Conservation (phyloP, 1,139 yeast genomes). For the Scheffersomyces cryptocercus region DNA sequence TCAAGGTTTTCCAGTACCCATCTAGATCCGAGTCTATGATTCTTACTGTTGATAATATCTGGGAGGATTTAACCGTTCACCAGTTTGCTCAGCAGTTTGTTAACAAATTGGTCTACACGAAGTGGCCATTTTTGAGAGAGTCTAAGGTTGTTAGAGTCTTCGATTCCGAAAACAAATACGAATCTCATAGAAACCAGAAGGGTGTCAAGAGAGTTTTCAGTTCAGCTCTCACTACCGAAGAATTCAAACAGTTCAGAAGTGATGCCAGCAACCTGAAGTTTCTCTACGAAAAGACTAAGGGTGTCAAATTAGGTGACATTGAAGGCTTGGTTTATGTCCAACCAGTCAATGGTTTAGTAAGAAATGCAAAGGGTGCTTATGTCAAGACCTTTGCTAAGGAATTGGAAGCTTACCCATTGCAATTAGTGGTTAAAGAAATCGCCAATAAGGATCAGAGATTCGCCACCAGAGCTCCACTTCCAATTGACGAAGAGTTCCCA, state of each 20-base stretch:
- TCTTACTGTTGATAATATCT: constrained; percentile 56
- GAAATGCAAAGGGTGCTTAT: constrained; percentile 73
- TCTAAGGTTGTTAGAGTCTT: constrained; percentile 67
- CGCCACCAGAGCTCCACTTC: constrained; percentile 70
- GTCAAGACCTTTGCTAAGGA: constrained; percentile 63
- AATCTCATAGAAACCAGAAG: constrained; percentile 29
- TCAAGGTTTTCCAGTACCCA: constrained; percentile 81
- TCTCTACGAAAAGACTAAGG: constrained; percentile 50
- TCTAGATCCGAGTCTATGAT: constrained; percentile 82
- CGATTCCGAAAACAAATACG: constrained; percentile 56
- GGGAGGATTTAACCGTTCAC: constrained; percentile 47
- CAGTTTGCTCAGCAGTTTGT: constrained; percentile 63
- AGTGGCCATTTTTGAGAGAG: constrained; percentile 90
- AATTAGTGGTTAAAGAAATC: constrained; percentile 76
- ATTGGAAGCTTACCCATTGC: constrained; percentile 67
- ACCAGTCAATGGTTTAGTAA: constrained; percentile 76
- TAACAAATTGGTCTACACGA: constrained; percentile 65
- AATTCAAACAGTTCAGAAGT: constrained; percentile 39
- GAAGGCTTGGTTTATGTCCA: constrained; percentile 65
- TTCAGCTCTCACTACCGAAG: constrained; percentile 42
- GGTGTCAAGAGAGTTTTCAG: constrained; percentile 36
- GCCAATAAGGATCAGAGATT: constrained; percentile 73
- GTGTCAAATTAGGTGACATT: constrained; percentile 56
- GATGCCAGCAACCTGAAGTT: constrained; percentile 32
- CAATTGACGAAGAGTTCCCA: constrained; percentile 84